Conservation (phyloP, 2,329 filamentous ascomycete genomes). For the Trichocomaceae sp. region DNA sequence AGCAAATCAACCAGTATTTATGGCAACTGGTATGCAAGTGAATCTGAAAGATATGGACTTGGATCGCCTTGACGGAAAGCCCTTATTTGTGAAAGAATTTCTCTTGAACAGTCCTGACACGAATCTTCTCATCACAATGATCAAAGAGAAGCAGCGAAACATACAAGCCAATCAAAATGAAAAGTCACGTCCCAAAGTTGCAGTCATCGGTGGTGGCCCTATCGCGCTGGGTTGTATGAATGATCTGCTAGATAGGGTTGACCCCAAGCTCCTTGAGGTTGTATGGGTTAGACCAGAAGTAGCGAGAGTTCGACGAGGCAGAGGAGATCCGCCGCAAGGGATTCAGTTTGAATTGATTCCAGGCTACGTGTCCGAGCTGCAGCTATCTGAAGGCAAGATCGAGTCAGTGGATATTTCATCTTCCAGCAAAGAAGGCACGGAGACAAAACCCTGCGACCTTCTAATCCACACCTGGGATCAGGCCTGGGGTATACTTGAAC, state of each 20-base stretch:
- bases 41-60: neutral
- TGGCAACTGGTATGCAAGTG: neutral
- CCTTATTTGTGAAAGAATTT: neutral
- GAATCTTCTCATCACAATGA: neutral
- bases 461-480: neutral
- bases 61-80: neutral
- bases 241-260: neutral
- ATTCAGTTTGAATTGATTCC: neutral
- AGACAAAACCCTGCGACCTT: neutral
- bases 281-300: neutral
- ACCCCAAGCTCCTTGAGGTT: neutral
- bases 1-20: neutral
- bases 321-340: too few relatives aligned
- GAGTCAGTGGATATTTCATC: neutral
- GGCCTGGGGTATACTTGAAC: too few relatives aligned
- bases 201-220: neutral
- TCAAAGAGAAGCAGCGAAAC: neutral
- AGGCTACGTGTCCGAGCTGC: neutral
- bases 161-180: too few relatives aligned
- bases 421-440: neutral
- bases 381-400: neutral
- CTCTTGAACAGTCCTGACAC: neutral
- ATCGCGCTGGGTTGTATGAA: neutral
- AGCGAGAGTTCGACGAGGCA: too few relatives aligned
- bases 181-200: neutral